Evolutionary conservation across 495 filamentous ascomycete genomes (phyloP), one percentile per base, ranked within the genome.

Genomic region (Penicillium odoratum): DNA sequence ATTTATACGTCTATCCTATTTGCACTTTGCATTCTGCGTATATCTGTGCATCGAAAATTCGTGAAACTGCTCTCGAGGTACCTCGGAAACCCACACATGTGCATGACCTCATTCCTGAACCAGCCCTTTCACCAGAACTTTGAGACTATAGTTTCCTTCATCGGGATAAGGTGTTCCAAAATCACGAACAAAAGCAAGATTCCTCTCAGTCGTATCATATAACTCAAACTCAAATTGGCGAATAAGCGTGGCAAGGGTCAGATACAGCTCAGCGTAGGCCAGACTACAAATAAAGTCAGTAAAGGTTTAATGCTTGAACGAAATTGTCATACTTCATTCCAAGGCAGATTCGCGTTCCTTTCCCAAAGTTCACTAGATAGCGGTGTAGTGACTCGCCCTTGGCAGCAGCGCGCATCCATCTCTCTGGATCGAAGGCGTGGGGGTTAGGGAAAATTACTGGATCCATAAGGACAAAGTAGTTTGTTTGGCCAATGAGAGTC

Each of bases 361-460:
- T 74, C 8, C 69, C 63, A 52, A 79, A 82, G 11, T 67, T 68
- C 5, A 80, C 71, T 11, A 76, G 65, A 57, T 66, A 76, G 29
- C 59, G 66, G 26, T 75, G 68, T 4, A 80, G 51, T 26, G 58
- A 62, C n/a, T 71, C 51, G 3, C 71, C 67, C 25, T 63, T 65
- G 6, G 56, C 64, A 7, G 71, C 59, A 16, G 69, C 64, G 9
- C 58, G 66, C 21, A 81, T 62, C 79, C 79, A 86, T 25, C 82
- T 71, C 10, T 80, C 76, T 5, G 83, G 81, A 6, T 71, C 59
- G 60, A 82, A 85, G 15, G 59, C 59, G 4, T 74, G 56, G 0
- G 82, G 75, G 8, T 81, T 58, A 0, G 80, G 74, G 58, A 82
- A 86, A 40, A 82, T 63, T 2, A 57, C 60, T 28, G 78, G 72